Evolutionary conservation across 1,139 yeast species (phyloP).

Genomic region (Hyphopichia burtonii): DNA sequence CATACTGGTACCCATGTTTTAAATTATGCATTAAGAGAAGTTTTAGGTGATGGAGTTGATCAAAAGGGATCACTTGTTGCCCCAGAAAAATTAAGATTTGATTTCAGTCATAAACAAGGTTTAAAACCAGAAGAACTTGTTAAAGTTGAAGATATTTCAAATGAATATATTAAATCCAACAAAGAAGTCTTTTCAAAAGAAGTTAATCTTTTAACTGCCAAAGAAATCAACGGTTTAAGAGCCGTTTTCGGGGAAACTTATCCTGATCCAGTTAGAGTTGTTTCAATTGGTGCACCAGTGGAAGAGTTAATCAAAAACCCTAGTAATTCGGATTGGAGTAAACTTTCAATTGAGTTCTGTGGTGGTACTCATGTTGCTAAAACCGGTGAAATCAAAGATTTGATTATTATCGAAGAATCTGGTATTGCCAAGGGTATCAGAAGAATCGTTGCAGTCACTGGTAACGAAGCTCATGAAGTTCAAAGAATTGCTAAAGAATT

Average conservation of each 20-base stretch:
- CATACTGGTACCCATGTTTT: constrained; percentile 98
- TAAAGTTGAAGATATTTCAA: constrained; percentile 72
- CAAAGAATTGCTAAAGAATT: constrained; percentile 80
- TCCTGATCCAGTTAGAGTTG: constrained; percentile 98
- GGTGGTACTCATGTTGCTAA: constrained; percentile 97
- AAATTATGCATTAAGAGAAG: constrained; percentile 83
- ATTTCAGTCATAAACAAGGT: constrained; percentile 88
- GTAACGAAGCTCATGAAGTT: constrained; percentile 84
- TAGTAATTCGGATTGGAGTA: constrained; percentile 66
- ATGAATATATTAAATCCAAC: constrained; percentile 69
- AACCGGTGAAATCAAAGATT: constrained; percentile 90
- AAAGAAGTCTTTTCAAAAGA: constrained; percentile 77
- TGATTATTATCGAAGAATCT: constrained; percentile 86
- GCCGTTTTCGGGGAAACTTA: constrained; percentile 99
- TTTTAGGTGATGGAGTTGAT: constrained; percentile 83
- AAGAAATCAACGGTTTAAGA: constrained; percentile 77
- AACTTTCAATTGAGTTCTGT: constrained; percentile 88
- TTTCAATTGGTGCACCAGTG: constrained; percentile 89
- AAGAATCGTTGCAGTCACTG: constrained; percentile 96
- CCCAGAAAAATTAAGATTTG: constrained; percentile 92
- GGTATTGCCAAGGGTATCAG: constrained; percentile 99
- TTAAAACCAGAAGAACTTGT: constrained; percentile 67
- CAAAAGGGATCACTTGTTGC: constrained; percentile 98
- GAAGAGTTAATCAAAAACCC: constrained; percentile 78
- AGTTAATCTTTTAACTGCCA: constrained; percentile 72